Evolutionary conservation across 352 stramenopile genomes (phyloP), one percentile per base, ranked within the genome.

Genomic region (Phytopythium delawarense): DNA sequence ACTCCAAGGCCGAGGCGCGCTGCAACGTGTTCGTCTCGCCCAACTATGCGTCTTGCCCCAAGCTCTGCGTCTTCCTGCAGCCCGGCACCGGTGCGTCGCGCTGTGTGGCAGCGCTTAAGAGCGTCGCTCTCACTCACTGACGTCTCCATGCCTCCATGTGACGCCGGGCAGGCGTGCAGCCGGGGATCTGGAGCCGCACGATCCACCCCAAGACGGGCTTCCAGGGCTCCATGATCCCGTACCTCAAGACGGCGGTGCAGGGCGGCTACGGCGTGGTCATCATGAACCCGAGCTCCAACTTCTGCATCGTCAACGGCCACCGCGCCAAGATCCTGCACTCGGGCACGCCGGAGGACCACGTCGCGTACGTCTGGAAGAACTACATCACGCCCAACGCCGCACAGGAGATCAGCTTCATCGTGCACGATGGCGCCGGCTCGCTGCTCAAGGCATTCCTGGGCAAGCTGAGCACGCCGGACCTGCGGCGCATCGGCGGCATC

Each of bases 181-280:
- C 83, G 4, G 86, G 80, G 7, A 88, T 91, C 69, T 91, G 80
- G 80, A 89, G 73, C 57, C 72, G 78, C 37, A 76, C 71, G 23
- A 85, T 92, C 71, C 79, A 92, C 64, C 78, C 74, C 12, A 91
- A 91, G 63, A 88, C 78, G n/a, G 81, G 83, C 8, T 92, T 93
- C 59, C 80, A 93, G 53, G 85, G 84, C 52, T 94, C 85, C 34
- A 94, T 96, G 84, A 88, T 96, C 57, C 87, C 87, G 57, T 94
- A 96, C 63, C 67, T 94, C 30, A 92, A 94, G 66, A 92, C 86
- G 0, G 87, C 87, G 23, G 88, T 92, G 51, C 84, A 96, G 60
- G 84, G 84, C 42, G 86, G 86, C 57, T 93, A 93, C 56, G 81
- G 81, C 16, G 84, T 96, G 8, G 77, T 94, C 39, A 71, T 96